Evolutionary conservation across 768 basidiomycete genomes (phyloP), one percentile per base, ranked within the genome.

Genomic region (Boletus insuetus): DNA sequence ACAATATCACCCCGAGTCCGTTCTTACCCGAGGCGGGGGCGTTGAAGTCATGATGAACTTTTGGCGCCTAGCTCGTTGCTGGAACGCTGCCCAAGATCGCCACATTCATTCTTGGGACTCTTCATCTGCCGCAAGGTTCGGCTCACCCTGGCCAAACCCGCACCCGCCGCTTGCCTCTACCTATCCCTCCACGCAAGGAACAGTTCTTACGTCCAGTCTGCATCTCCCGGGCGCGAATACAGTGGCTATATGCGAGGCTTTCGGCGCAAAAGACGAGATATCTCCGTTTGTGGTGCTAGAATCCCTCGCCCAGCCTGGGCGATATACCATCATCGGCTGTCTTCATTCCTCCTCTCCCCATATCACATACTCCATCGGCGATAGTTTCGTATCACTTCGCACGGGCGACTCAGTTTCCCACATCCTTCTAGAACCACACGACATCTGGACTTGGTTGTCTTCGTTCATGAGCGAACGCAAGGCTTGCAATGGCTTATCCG

Each of bases 1-100:
- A 22, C 91, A 94, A 64, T 94, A 93, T 67, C 91, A 94, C 66
- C 91, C 91, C 7, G 91, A 93, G 66, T 93, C 91, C 5, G 82
- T 88, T 4, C 79, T 87, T 60, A 93, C 90, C 3, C 73, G 76
- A 41, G 81, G 79, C 3, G 87, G 86, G 7, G 90, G 90, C 1
- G 63, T 79, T n/a, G 79, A 85, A 53, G 82, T 91, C 16, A 58
- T 92, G 53, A 69, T 69, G 20, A 93, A 91, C 68, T 92, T 92
- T 65, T 92, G 88, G 88, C 69, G 70, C 22, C 74, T 90, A 19
- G 84, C 88, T 19, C 75, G 78, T 48, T 68, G 69, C 9, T 92
- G 89, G 88, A 73, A 77, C 4, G 64, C 60, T 35, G 61, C 67
- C 12, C 67, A 59, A 19, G 74, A 73, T 45, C 75, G 85, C 51